phyloP scores from a whole-genome alignment of 2,329 filamentous ascomycete species.

The Hypoxylon sp. region DNA sequence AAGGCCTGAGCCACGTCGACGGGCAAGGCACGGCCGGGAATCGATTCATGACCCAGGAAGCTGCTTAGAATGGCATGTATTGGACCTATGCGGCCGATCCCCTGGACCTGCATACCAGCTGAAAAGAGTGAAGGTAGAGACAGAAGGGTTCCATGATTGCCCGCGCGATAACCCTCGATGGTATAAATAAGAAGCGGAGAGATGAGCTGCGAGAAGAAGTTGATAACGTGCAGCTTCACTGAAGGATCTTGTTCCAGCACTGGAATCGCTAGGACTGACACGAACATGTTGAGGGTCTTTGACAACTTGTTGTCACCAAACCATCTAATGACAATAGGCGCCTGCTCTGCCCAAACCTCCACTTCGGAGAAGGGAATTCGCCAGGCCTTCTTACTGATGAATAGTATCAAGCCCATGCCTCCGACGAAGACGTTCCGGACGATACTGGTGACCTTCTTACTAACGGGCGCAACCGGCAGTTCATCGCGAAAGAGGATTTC shows the following conservation, averaged over 20 bases:
- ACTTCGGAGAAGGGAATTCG: not conserved
- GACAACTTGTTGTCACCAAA: not conserved
- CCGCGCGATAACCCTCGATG: conserved; percentile 47
- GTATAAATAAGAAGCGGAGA: conserved; percentile 48
- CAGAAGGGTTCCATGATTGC: conserved; percentile 37
- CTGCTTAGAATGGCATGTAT: not conserved
- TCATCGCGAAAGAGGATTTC: not conserved
- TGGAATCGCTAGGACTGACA: not conserved
- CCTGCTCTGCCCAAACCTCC: not conserved
- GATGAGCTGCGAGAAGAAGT: conserved; percentile 43
- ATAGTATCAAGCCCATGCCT: not conserved
- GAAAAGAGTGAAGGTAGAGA: not conserved
- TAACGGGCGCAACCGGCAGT: not conserved
- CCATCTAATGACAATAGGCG: not conserved
- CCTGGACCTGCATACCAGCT: not conserved
- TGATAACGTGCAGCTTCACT: conserved; percentile 23
- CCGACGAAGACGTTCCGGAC: not conserved
- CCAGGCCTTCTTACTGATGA: not conserved
- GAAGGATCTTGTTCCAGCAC: conserved; percentile 1
- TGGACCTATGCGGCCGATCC: not conserved
- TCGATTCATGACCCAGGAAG: not conserved
- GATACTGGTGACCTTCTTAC: not conserved
- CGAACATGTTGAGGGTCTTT: not conserved
- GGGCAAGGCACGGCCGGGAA: not conserved
- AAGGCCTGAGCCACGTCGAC: not conserved